A percentile compares a stretch with the other conserved stretches of the same genome.
Evolutionary conservation across 1,284 basidiomycete species (phyloP).

Genomic region (Moesziomyces antarcticus): DNA sequence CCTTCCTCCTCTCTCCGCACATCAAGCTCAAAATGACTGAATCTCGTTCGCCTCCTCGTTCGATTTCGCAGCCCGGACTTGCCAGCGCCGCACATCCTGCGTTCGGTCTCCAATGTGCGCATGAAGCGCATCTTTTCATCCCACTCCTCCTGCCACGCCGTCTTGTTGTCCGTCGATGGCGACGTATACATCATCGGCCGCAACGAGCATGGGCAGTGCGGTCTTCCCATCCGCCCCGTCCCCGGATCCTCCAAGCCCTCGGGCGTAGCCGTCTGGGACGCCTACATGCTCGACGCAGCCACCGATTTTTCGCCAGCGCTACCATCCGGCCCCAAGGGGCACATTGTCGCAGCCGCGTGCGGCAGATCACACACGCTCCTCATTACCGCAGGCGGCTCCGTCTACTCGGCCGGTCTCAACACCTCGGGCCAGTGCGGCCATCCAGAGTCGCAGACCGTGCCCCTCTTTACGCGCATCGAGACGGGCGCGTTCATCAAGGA

Average conservation of each 20-base stretch:
- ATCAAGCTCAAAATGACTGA: no score
- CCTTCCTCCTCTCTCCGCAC: background rate
- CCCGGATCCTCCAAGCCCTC: conserved; percentile 65
- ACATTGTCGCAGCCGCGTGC: conserved; percentile 82
- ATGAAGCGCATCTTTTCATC: conserved; percentile 53
- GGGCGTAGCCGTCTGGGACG: conserved; percentile 75
- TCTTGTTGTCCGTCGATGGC: conserved; percentile 72
- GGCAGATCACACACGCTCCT: conserved; percentile 85
- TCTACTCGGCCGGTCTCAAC: conserved; percentile 88
- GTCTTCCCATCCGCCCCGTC: conserved; percentile 49
- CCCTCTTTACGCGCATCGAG: conserved; percentile 76
- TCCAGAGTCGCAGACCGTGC: conserved; percentile 75
- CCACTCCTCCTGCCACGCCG: conserved; percentile 52
- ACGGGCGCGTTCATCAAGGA: conserved; percentile 70
- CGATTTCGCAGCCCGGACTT: conserved; percentile 75
- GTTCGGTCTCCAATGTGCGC: conserved; percentile 81
- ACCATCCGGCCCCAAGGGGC: conserved; percentile 74
- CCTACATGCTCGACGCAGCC: conserved; percentile 69
- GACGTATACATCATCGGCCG: conserved; percentile 87
- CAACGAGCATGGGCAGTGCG: conserved; percentile 72
- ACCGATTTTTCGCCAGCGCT: conserved; percentile 66
- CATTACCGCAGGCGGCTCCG: conserved; percentile 80
- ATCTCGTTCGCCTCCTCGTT: background rate
- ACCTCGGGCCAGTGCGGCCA: conserved; percentile 87
- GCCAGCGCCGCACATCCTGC: conserved; percentile 84